Evolutionary conservation across 2,329 filamentous ascomycete genomes (phyloP).

Genomic region (Aspergillus cejpii): DNA sequence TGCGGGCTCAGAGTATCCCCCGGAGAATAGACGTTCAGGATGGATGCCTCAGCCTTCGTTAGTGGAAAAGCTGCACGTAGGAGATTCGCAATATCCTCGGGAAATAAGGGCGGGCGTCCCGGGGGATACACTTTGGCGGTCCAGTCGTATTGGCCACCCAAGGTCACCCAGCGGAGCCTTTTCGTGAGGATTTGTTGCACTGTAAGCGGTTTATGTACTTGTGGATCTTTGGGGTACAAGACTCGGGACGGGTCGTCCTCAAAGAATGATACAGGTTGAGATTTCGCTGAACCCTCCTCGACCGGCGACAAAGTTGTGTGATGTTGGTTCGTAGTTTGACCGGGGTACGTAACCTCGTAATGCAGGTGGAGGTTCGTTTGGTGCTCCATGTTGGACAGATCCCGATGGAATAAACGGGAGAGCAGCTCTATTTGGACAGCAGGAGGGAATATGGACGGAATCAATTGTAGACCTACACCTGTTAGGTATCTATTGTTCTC

Average conservation of each 20-base stretch:
- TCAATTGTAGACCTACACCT: constrained; percentile 65
- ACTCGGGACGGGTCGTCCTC: constrained; percentile 42
- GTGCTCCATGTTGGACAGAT: constrained; percentile 66
- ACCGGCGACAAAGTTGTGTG: constrained; percentile 39
- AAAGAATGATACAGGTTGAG: constrained; percentile 44
- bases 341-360: constrained; percentile 62
- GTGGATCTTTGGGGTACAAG: constrained; percentile 58
- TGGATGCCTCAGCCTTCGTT: constrained; percentile 78
- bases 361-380: constrained; percentile 87
- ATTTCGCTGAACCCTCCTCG: constrained; percentile 24
- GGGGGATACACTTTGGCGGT: constrained; percentile 74
- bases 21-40: constrained; percentile 86
- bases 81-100: constrained; percentile 62
- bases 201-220: constrained; percentile 66
- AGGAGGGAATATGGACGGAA: constrained; percentile 67
- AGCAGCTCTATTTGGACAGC: constrained; percentile 63
- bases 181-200: constrained; percentile 65
- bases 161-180: constrained; percentile 85
- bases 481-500: constrained; percentile 18
- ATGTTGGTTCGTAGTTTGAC: constrained; percentile 3
- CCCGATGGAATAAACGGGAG: constrained; percentile 66
- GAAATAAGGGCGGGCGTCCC: constrained; percentile 63
- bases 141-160: constrained; percentile 97
- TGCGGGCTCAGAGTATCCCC: constrained; percentile 89
- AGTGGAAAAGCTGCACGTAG: constrained; percentile 66